These are phyloP conservation scores for Neonothopanus nambi DNA, from an alignment of 1,284 basidiomycete species.

Conservation along the genomic window DNA sequence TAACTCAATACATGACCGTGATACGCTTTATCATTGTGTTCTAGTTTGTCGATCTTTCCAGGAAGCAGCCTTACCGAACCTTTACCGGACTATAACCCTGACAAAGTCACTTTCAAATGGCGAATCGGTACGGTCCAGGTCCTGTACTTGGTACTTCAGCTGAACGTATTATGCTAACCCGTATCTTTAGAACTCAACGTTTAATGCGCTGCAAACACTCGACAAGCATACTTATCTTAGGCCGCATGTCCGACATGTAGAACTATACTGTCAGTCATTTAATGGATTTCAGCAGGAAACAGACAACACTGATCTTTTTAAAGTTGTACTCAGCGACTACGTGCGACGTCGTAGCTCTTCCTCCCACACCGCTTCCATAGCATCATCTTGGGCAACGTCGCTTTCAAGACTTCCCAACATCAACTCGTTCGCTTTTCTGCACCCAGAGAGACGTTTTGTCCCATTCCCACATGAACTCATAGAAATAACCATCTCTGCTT, in stretches of 20 bases:
- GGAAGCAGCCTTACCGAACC: slow-evolving; percentile 11
- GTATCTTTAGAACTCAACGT: slow-evolving; percentile 1
- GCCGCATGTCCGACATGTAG: slow-evolving; percentile 9
- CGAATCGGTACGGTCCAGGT: slow-evolving; percentile 3
- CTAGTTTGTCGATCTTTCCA: slow-evolving; percentile 9
- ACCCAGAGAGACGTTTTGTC: slow-evolving; percentile 6
- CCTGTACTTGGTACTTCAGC: background rate
- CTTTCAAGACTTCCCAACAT: slow-evolving; percentile 13
- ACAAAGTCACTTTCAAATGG: slow-evolving; percentile 1
- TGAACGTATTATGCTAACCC: background rate
- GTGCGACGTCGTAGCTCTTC: slow-evolving; percentile 6
- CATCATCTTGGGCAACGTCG: slow-evolving; percentile 5
- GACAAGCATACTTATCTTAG: slow-evolving; percentile 11
- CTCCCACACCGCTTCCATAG: background rate
- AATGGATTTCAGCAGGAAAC: background rate
- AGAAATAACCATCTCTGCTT: slow-evolving; percentile 3
- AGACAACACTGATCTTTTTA: background rate
- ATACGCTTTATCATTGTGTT: slow-evolving; percentile 1
- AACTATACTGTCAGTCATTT: slow-evolving; percentile 7
- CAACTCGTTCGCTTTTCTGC: slow-evolving; percentile 3
- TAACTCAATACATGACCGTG: background rate
- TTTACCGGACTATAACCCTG: slow-evolving; percentile 9
- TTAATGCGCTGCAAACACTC: slow-evolving; percentile 9
- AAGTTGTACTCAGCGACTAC: slow-evolving; percentile 14
- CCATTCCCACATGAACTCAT: slow-evolving; percentile 9